Percentiles rank a stretch among this genome's conserved stretches.
Evolutionary conservation across 768 basidiomycete genomes (phyloP).

Genomic region (Naganishia vishniacii): DNA sequence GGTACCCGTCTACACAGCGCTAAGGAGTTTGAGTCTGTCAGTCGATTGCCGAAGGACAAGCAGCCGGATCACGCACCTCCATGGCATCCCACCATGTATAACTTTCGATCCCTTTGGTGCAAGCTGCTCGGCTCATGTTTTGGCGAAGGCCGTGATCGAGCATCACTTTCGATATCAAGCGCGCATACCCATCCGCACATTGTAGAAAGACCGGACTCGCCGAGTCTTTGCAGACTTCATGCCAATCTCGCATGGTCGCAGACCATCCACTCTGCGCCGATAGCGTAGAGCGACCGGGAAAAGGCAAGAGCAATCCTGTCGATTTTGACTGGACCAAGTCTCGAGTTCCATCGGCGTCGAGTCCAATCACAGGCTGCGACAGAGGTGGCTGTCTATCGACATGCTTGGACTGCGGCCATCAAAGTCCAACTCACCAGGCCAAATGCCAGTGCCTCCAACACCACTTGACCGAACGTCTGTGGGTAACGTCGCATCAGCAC

Average conservation of each 20-base stretch:
- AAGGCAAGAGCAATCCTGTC: constrained; percentile 42
- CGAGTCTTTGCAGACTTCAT: constrained; percentile 27
- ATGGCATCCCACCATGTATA: constrained; percentile 49
- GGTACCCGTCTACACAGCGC: constrained; percentile 48
- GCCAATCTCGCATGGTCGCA: constrained; percentile 26
- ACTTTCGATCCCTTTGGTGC: constrained; percentile 42
- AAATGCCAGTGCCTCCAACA: constrained; percentile 52
- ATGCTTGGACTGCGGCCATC: not conserved
- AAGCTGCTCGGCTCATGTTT: constrained; percentile 38
- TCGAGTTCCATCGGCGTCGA: constrained; percentile 52
- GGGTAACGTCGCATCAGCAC: too few relatives aligned
- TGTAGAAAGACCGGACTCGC: constrained; percentile 26
- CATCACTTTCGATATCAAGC: constrained; percentile 32
- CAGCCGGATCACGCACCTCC: constrained; percentile 39
- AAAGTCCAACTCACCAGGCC: constrained; percentile 39
- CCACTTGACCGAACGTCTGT: constrained; percentile 51
- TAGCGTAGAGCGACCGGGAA: constrained; percentile 23
- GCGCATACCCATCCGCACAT: constrained; percentile 36
- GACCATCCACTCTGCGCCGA: not conserved
- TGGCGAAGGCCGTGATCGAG: constrained; percentile 28
- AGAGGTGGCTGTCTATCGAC: not conserved
- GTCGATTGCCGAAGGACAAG: not conserved
- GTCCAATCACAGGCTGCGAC: constrained; percentile 50
- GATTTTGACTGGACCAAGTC: constrained; percentile 40
- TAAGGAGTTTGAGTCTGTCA: too few relatives aligned